phyloP scores from a whole-genome alignment of 73 alveolate genomes.

The Symbiodinium pilosum region DNA sequence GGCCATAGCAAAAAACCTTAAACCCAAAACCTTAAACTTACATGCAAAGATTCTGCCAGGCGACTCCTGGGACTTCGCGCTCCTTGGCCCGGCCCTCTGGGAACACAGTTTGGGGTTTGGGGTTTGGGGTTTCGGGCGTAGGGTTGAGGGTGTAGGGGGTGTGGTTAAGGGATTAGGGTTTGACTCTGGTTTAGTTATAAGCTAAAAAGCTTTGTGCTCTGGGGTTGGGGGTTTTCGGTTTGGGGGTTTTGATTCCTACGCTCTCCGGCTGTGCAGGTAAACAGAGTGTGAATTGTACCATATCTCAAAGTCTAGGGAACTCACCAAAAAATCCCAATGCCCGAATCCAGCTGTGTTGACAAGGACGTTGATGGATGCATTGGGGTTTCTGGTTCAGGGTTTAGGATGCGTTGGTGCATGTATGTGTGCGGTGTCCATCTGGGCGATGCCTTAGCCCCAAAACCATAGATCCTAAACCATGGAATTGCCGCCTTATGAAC shows the following conservation, averaged over 20 bases:
- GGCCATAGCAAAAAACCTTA: neutral
- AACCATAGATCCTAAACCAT: neutral
- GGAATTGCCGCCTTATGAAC: neutral
- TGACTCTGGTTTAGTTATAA: no score
- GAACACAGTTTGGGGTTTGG: neutral
- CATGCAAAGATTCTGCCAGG: neutral
- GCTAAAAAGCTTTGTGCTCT: no score
- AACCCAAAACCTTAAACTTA: neutral
- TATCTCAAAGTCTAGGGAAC: no score
- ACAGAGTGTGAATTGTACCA: no score
- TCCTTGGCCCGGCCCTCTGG: neutral
- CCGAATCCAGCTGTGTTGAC: neutral
- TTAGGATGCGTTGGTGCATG: neutral
- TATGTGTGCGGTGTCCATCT: neutral
- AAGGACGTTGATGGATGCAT: neutral
- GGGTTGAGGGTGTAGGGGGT: no score
- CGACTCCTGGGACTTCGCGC: constrained; percentile 2
- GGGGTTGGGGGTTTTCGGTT: no score
- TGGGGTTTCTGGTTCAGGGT: neutral
- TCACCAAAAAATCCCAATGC: no score
- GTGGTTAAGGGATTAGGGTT: no score
- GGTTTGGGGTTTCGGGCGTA: neutral
- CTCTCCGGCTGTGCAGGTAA: no score
- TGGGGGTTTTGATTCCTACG: no score
- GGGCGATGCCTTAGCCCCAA: neutral